Evolutionary conservation across 2,329 filamentous ascomycete species (phyloP).

Genomic region (Helotiales sp.): DNA sequence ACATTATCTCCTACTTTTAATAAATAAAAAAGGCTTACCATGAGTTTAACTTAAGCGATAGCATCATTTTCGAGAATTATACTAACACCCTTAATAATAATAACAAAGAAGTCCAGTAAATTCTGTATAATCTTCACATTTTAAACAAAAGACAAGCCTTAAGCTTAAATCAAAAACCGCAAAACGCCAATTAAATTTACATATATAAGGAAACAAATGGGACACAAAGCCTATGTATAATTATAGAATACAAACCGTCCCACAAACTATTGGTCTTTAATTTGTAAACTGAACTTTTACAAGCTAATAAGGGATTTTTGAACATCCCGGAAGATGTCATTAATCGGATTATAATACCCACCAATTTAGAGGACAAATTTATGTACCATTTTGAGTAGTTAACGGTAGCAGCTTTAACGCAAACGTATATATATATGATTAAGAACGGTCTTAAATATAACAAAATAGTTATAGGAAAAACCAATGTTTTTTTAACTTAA

Average conservation of each 20-base stretch:
- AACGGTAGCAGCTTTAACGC: slow-evolving; percentile 50
- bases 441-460: slow-evolving; percentile 45
- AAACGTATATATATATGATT: slow-evolving; percentile 58
- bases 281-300: slow-evolving; percentile 48
- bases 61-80: slow-evolving; percentile 37
- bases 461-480: slow-evolving; percentile 38
- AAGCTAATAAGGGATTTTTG: slow-evolving; percentile 27
- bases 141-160: slow-evolving; percentile 27
- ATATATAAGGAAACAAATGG: slow-evolving; percentile 33
- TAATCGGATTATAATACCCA: slow-evolving; percentile 42
- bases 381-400: slow-evolving; percentile 47
- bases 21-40: slow-evolving; percentile 38
- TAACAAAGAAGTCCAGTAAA: slow-evolving; percentile 36
- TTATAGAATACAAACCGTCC: slow-evolving; percentile 54
- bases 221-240: slow-evolving; percentile 28
- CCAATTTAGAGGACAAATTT: slow-evolving; percentile 43
- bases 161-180: slow-evolving; percentile 30
- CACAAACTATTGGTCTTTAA: slow-evolving; percentile 51
- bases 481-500: slow-evolving; percentile 38
- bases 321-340: slow-evolving; percentile 48
- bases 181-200: slow-evolving; percentile 33
- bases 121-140: slow-evolving; percentile 30
- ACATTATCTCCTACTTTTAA: slow-evolving; percentile 40
- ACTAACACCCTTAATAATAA: slow-evolving; percentile 33
- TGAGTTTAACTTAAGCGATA: slow-evolving; percentile 33